phyloP scores from a whole-genome alignment of 1,139 yeast species.

The Saccharomyces hybrid region DNA sequence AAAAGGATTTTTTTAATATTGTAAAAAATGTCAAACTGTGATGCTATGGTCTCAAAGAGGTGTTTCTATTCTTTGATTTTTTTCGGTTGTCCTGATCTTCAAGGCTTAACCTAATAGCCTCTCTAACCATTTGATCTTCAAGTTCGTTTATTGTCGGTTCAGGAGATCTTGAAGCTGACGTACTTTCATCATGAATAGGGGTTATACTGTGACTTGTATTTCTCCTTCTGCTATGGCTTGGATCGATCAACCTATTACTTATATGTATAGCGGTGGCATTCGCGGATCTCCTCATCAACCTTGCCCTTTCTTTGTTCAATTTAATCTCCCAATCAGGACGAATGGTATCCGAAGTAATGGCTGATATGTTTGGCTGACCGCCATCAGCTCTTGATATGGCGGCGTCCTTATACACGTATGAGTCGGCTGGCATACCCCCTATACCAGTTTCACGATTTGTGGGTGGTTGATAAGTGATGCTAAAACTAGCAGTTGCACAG shows the following conservation, averaged over 20 bases:
- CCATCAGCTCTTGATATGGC: neutral
- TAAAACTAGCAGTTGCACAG: conserved; percentile 83
- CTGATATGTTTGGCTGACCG: neutral
- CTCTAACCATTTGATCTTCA: conserved; percentile 77
- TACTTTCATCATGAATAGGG: conserved; percentile 12
- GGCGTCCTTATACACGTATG: neutral
- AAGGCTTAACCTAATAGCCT: conserved; percentile 68
- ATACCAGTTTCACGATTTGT: conserved; percentile 48
- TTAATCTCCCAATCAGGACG: conserved; percentile 90
- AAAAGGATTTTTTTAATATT: no score
- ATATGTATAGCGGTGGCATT: conserved; percentile 86
- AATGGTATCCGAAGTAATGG: conserved; percentile 64
- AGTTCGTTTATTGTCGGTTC: conserved; percentile 35
- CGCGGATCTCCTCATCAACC: conserved; percentile 78
- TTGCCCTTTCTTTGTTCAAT: conserved; percentile 61
- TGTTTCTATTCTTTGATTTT: neutral
- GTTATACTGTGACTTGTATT: conserved; percentile 17
- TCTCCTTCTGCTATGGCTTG: conserved; percentile 18
- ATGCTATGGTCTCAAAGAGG: neutral
- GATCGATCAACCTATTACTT: conserved; percentile 57
- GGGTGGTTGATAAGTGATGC: conserved; percentile 69
- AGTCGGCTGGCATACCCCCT: conserved; percentile 20
- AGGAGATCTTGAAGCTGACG: conserved; percentile 6
- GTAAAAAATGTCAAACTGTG: neutral
- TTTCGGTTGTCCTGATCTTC: conserved; percentile 42